A percentile compares a stretch with the other conserved stretches of the same genome.
Conservation (phyloP, 768 basidiomycete genomes). For the Coprinopsis sp. region DNA sequence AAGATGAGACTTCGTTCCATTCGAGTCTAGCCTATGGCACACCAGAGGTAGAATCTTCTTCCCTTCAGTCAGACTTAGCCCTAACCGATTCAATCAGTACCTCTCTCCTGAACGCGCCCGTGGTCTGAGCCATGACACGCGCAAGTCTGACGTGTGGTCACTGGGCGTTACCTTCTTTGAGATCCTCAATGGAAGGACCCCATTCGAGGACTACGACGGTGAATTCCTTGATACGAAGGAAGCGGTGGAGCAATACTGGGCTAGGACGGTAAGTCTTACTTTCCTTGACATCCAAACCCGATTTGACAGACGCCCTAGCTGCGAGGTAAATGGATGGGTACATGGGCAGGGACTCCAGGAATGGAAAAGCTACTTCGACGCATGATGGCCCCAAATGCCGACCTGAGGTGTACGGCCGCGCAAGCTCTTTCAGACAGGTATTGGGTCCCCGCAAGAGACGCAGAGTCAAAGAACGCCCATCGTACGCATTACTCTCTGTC, state of each 20-base stretch:
- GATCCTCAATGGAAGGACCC: slow-evolving; percentile 86
- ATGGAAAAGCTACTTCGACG: slow-evolving; percentile 65
- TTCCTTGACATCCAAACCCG: background rate
- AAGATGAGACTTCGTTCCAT: slow-evolving; percentile 63
- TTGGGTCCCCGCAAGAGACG: slow-evolving; percentile 41
- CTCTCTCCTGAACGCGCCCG: slow-evolving; percentile 89
- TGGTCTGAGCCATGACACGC: slow-evolving; percentile 87
- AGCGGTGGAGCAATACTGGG: slow-evolving; percentile 83
- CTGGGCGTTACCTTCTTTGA: slow-evolving; percentile 91
- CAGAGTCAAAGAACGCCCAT: slow-evolving; percentile 30
- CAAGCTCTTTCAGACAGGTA: slow-evolving; percentile 65
- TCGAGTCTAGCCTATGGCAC: slow-evolving; percentile 87
- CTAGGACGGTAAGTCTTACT: slow-evolving; percentile 55
- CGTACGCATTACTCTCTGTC: slow-evolving; percentile 29
- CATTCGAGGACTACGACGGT: slow-evolving; percentile 79
- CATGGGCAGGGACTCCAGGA: slow-evolving; percentile 62
- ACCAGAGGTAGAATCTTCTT: slow-evolving; percentile 59
- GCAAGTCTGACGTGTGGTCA: slow-evolving; percentile 87
- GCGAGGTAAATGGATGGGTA: slow-evolving; percentile 83
- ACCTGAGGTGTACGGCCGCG: slow-evolving; percentile 65
- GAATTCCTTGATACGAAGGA: slow-evolving; percentile 77
- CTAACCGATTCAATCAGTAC: slow-evolving; percentile 48
- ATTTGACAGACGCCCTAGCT: slow-evolving; percentile 34
- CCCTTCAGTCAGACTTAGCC: background rate
- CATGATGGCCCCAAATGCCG: slow-evolving; percentile 82